Conservation (phyloP, 2,329 filamentous ascomycete species). For the Dothidotthia symphoricarpi region DNA sequence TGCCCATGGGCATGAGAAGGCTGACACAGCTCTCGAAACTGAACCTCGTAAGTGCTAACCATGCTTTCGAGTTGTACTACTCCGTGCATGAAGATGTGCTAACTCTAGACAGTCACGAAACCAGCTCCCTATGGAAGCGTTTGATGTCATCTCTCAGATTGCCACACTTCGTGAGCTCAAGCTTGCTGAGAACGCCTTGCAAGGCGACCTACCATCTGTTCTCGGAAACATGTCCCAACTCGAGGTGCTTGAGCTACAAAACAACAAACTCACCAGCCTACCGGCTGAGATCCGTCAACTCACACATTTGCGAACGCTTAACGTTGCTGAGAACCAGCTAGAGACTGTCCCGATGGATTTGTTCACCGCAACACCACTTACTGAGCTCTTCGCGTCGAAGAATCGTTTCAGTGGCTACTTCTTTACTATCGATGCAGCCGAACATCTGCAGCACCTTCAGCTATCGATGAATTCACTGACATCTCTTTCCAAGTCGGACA, state of each 20-base stretch:
- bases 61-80: neutral
- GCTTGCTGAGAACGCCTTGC: conserved; percentile 54
- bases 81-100: conserved; percentile 6
- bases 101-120: conserved; percentile 67
- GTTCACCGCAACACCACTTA: conserved; percentile 66
- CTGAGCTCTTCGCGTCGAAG: conserved; percentile 71
- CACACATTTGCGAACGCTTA: conserved; percentile 68
- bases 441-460: conserved; percentile 71
- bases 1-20: conserved; percentile 74
- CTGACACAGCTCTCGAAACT: conserved; percentile 73
- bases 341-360: conserved; percentile 67
- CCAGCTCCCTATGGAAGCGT: conserved; percentile 66
- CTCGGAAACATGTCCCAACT: conserved; percentile 66
- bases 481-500: conserved; percentile 49
- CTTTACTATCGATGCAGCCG: conserved; percentile 61
- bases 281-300: conserved; percentile 68
- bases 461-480: conserved; percentile 73
- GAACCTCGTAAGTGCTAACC: conserved; percentile 64
- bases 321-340: conserved; percentile 77
- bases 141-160: conserved; percentile 74
- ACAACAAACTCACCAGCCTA: conserved; percentile 72
- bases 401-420: conserved; percentile 74
- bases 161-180: conserved; percentile 72
- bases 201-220: conserved; percentile 54
- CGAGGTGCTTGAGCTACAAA: conserved; percentile 77